Evolutionary conservation across 1,139 yeast genomes (phyloP).

Genomic region (Hansenula sp.): DNA sequence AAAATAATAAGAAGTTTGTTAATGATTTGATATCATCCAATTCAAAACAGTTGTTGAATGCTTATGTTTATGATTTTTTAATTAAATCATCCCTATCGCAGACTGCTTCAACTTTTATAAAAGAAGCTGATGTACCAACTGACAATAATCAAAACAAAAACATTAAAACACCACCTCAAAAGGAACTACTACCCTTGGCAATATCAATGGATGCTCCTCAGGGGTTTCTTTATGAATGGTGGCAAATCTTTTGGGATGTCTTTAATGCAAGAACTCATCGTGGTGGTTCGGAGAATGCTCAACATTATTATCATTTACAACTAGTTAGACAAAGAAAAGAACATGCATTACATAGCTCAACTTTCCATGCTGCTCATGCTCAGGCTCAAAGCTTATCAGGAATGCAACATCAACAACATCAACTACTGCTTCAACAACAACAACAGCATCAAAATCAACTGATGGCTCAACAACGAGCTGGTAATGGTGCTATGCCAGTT

Average conservation of each 20-base stretch:
- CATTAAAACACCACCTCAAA: conserved; percentile 20
- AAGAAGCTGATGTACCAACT: conserved; percentile 55
- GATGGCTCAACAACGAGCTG: conserved; percentile 22
- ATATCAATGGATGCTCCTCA: conserved; percentile 77
- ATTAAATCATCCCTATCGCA: conserved; percentile 67
- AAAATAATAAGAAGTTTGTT: conserved; percentile 14
- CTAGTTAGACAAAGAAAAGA: conserved; percentile 61
- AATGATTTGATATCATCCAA: conserved; percentile 50
- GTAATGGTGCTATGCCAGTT: too few relatives aligned
- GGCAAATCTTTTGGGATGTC: conserved; percentile 95
- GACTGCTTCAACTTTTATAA: conserved; percentile 68
- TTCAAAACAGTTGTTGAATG: conserved; percentile 68
- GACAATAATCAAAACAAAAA: conserved; percentile 15
- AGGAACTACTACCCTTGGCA: conserved; percentile 43
- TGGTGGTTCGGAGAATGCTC: conserved; percentile 58
- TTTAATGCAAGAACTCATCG: conserved; percentile 74
- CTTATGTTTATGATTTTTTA: conserved; percentile 83
- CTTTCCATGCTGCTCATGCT: conserved; percentile 35
- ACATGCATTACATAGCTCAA: conserved; percentile 41
- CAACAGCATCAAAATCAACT: conserved; percentile 24
- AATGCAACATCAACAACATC: conserved; percentile 23
- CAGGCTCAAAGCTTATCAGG: conserved; percentile 18
- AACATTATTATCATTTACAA: conserved; percentile 70
- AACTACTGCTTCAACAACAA: conserved; percentile 22
- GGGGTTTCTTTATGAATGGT: conserved; percentile 89